phyloP scores from a whole-genome alignment of 768 basidiomycete genomes.

The Calocybe indica region DNA sequence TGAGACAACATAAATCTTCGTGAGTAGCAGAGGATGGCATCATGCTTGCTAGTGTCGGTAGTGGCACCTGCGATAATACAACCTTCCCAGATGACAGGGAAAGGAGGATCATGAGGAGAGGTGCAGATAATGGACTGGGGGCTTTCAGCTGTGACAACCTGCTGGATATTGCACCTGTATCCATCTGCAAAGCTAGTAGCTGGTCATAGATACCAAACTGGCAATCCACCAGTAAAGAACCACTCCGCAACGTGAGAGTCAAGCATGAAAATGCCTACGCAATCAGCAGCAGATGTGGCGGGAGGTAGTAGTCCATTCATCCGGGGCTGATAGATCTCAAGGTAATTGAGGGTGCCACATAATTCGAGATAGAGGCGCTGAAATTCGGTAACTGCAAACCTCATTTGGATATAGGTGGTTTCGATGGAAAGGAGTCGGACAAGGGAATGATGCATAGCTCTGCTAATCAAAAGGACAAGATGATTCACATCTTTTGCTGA shows the following conservation, averaged over 20 bases:
- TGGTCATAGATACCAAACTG: not conserved
- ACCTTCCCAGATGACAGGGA: not conserved
- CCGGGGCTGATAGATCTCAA: not conserved
- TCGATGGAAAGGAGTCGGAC: no score
- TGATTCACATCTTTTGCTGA: not conserved
- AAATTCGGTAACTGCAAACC: not conserved
- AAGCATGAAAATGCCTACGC: not conserved
- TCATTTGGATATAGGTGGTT: no score
- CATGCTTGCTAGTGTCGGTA: not conserved
- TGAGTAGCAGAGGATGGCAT: not conserved
- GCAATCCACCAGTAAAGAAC: not conserved
- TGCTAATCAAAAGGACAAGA: not conserved
- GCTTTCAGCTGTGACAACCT: no score
- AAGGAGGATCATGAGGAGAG: no score
- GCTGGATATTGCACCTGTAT: no score
- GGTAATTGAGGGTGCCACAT: not conserved
- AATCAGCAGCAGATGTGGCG: not conserved
- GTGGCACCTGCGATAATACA: no score
- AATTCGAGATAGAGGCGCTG: not conserved
- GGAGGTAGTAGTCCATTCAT: not conserved
- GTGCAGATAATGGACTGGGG: no score
- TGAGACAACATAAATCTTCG: not conserved
- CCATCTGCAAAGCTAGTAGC: no score
- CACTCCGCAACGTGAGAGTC: not conserved
- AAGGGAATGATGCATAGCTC: not conserved